Evolutionary conservation across 2,329 filamentous ascomycete species (phyloP), one percentile per base, ranked within the genome.

Genomic region (Fusarium humuli): DNA sequence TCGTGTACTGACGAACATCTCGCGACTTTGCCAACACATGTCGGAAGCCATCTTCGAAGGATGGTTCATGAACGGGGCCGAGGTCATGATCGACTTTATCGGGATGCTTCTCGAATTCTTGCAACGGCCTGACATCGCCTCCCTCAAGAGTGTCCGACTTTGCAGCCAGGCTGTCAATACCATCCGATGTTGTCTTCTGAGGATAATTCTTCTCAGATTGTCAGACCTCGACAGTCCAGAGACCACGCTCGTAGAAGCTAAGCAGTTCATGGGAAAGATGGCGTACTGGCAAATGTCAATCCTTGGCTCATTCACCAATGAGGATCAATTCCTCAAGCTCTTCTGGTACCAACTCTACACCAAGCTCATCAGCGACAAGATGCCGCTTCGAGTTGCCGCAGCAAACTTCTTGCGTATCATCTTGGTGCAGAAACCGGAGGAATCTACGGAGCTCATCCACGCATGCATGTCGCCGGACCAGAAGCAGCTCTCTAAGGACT

Each of bases 231-330:
- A 97, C 52, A 90, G 91, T 34, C 80, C 86, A 2, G 71, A 89
- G 56, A 84, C 83, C 3, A 82, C 86, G 5, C 87, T 91, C 61
- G 78, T 81, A 9, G 90, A 93, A 49, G 89, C 90, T 1, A 86
- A 91, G 27, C 83, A 86, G 1, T 94, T 97, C 61, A 88, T 99
- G 79, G 87, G 93, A 64, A 95, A 94, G 77, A 88, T 99, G 74
- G 89, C 93, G 0, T 98, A 98, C 79, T 99, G 96, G 96, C 96
- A 98, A 78, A 94, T 93, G 22, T 92, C 97, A 20, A 89, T 99
- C 18, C 83, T 99, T 18, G 91, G 90, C 4, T 89, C 91, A 6
- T 89, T 96, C 18, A 91, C 92, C 5, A 85, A 88, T 9, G 94
- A 97, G 46, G 89, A 92, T n/a, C 90, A 93, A 12, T 92, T 93